Conservation (phyloP, 2,329 filamentous ascomycete species). For the Epichloe coenophiala region DNA sequence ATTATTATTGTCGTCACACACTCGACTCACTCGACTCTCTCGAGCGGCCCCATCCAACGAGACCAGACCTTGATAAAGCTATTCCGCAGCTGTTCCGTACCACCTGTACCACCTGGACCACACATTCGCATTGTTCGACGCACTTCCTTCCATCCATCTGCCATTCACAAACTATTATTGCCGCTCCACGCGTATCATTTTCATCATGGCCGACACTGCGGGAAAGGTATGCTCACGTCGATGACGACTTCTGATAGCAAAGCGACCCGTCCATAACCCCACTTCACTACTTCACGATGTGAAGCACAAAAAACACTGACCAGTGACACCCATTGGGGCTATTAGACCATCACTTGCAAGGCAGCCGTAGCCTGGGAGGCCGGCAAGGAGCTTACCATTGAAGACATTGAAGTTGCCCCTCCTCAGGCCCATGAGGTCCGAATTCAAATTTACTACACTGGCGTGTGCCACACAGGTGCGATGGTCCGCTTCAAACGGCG, state of each 20-base stretch:
- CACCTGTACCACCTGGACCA: too few species aligned
- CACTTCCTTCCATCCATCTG: background rate
- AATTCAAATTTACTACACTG: conserved; percentile 93
- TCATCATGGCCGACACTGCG: conserved; percentile 5
- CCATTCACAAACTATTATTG: background rate
- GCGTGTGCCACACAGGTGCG: conserved; percentile 92
- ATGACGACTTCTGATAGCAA: background rate
- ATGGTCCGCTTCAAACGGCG: background rate
- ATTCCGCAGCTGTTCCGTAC: background rate
- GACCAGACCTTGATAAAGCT: background rate
- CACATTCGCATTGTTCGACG: too few species aligned
- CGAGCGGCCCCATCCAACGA: background rate
- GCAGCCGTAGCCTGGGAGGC: conserved; percentile 97
- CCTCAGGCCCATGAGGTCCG: conserved; percentile 90
- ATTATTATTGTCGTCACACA: background rate
- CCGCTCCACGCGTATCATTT: background rate
- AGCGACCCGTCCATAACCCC: conserved; percentile 4
- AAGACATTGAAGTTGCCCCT: conserved; percentile 80
- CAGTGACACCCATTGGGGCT: background rate
- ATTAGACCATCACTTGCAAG: conserved; percentile 87
- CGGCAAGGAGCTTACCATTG: conserved; percentile 74
- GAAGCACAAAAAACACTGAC: conserved; percentile 3
- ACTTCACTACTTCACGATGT: background rate
- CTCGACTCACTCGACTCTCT: background rate
- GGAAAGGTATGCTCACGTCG: conserved; percentile 5